phyloP scores from a whole-genome alignment of 2,329 filamentous ascomycete species.

The Fusarium sulawesiense region DNA sequence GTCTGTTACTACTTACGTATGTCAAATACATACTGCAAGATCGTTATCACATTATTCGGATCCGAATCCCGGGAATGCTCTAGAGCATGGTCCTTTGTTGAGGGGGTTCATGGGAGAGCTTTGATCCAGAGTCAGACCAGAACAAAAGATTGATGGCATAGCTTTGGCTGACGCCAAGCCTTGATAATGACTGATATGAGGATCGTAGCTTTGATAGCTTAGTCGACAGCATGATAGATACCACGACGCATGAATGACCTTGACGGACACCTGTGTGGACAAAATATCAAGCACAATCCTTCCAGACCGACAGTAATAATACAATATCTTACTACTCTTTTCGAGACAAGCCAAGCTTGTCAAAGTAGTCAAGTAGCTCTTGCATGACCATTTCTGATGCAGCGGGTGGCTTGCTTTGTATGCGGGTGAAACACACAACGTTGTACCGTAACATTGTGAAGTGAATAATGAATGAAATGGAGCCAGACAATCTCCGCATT shows the following conservation, averaged over 20 bases:
- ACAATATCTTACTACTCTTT: background rate
- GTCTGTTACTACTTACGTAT: background rate
- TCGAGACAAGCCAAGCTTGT: constrained; percentile 8
- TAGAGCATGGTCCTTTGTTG: constrained; percentile 21
- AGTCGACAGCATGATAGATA: background rate
- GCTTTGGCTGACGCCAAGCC: constrained; percentile 10
- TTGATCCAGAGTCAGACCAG: constrained; percentile 4
- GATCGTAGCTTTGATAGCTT: constrained; percentile 12
- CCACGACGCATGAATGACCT: constrained; percentile 15
- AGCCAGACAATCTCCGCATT: constrained; percentile 8
- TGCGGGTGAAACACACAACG: constrained; percentile 34
- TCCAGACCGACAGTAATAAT: constrained; percentile 3
- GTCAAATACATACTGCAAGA: background rate
- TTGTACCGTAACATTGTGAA: constrained; percentile 28
- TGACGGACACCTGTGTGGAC: constrained; percentile 19
- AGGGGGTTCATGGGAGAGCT: constrained; percentile 12
- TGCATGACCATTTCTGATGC: constrained; percentile 37
- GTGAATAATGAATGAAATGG: constrained; percentile 1
- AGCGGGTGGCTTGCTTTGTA: constrained; percentile 37
- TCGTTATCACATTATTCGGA: constrained; percentile 12
- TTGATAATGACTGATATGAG: constrained; percentile 7
- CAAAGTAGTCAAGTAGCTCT: constrained; percentile 8
- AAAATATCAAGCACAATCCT: background rate
- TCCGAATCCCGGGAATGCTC: constrained; percentile 25
- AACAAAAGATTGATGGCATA: constrained; percentile 2